Evolutionary conservation across 1,139 yeast species (phyloP).

Genomic region (Suhomyces maxii): DNA sequence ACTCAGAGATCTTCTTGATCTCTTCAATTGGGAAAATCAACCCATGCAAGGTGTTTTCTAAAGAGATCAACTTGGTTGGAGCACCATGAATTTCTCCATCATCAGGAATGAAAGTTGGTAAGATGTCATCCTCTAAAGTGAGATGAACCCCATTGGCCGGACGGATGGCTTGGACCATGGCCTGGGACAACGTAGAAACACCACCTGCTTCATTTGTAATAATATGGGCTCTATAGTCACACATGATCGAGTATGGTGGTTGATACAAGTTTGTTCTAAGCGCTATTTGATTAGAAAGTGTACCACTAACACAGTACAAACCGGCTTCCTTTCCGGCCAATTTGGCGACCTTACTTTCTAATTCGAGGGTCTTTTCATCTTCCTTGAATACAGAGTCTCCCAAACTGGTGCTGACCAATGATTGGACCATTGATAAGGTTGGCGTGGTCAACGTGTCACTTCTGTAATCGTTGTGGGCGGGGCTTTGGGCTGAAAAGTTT

Average conservation of each 20-base stretch:
- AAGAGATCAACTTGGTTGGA: constrained; percentile 79
- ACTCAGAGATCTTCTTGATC: constrained; percentile 66
- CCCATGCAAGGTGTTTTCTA: constrained; percentile 90
- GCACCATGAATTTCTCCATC: constrained; percentile 88
- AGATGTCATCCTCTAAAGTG: constrained; percentile 73
- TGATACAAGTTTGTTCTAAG: constrained; percentile 73
- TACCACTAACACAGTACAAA: constrained; percentile 83
- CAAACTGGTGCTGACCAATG: constrained; percentile 47
- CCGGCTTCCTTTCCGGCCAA: constrained; percentile 85
- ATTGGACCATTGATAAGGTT: constrained; percentile 37
- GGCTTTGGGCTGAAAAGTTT: constrained; percentile 15
- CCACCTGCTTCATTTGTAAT: constrained; percentile 89
- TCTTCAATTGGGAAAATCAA: constrained; percentile 80
- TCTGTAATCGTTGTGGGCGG: constrained; percentile 43
- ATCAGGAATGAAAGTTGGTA: constrained; percentile 63
- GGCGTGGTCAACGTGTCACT: constrained; percentile 52
- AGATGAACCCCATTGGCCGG: constrained; percentile 75
- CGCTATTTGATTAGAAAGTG: constrained; percentile 87
- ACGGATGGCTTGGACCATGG: constrained; percentile 83
- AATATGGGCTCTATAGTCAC: constrained; percentile 86
- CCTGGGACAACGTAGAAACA: constrained; percentile 82
- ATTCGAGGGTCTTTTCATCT: constrained; percentile 64
- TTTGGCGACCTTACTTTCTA: constrained; percentile 66
- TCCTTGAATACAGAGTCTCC: constrained; percentile 93
- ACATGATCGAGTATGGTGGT: constrained; percentile 83